phyloP scores from a whole-genome alignment of 179 eudicot genomes.

The Carnegiea gigantea region DNA sequence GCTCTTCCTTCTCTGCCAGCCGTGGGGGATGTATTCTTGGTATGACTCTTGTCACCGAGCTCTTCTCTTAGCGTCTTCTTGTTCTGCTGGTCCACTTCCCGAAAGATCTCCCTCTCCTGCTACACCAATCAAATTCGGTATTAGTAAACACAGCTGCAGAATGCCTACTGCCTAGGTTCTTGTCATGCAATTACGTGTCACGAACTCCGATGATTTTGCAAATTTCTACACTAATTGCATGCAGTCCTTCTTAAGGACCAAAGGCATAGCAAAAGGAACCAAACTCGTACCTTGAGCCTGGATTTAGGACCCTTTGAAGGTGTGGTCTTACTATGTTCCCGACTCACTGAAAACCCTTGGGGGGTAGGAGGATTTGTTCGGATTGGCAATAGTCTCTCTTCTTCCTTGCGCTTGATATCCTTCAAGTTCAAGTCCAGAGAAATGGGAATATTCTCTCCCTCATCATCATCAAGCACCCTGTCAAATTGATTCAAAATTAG shows the following conservation, averaged over 20 bases:
- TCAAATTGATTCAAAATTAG: constrained; percentile 18
- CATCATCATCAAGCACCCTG: constrained; percentile 52
- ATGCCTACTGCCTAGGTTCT: no score
- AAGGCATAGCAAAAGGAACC: background rate
- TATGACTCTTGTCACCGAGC: constrained; percentile 26
- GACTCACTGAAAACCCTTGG: constrained; percentile 68
- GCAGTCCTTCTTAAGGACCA: no score
- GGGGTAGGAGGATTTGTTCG: constrained; percentile 86
- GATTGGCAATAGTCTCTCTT: constrained; percentile 39
- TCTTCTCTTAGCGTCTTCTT: constrained; percentile 31
- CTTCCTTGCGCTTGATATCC: constrained; percentile 36
- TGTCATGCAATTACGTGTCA: no score
- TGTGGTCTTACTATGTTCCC: constrained; percentile 37
- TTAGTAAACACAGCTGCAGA: background rate
- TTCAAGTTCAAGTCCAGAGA: constrained; percentile 55
- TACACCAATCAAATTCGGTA: background rate
- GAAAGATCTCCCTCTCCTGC: constrained; percentile 63
- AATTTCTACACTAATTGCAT: background rate
- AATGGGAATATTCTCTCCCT: constrained; percentile 58
- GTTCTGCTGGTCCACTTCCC: constrained; percentile 36
- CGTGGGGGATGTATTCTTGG: constrained; percentile 18
- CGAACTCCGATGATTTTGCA: background rate
- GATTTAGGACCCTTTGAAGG: constrained; percentile 53
- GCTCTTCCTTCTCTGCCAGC: constrained; percentile 51
- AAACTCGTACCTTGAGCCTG: constrained; percentile 48